Conservation (phyloP, 176 grass and related monocot species). For the Musa beccarii region DNA sequence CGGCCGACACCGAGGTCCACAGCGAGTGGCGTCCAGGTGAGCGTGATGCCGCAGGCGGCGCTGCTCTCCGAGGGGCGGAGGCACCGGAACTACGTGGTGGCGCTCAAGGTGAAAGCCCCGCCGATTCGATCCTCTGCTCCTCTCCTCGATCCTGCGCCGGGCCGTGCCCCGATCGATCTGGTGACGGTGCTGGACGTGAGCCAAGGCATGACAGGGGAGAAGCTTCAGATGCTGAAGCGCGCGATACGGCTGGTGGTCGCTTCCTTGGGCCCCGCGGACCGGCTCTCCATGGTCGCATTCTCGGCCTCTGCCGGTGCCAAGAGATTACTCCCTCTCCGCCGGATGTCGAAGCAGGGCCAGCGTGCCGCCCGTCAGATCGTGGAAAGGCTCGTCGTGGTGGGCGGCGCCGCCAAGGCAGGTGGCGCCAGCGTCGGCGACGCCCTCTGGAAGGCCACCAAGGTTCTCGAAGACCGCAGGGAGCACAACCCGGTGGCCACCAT, state of each 20-base stretch:
- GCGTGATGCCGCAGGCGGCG: conserved; percentile 42
- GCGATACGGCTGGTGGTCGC: conserved; percentile 69
- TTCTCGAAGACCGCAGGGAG: conserved; percentile 69
- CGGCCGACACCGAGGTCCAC: not conserved
- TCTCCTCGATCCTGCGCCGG: conserved; percentile 19
- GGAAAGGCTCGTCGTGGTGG: conserved; percentile 56
- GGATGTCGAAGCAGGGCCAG: conserved; percentile 76
- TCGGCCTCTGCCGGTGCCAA: conserved; percentile 62
- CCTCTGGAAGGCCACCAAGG: conserved; percentile 86
- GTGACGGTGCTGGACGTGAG: conserved; percentile 85
- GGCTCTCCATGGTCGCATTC: conserved; percentile 75
- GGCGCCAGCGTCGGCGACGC: conserved; percentile 54
- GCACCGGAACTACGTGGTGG: conserved; percentile 74
- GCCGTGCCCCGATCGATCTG: conserved; percentile 49
- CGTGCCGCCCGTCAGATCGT: conserved; percentile 63
- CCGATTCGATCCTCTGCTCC: conserved; percentile 16
- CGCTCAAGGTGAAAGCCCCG: conserved; percentile 65
- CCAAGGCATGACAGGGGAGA: conserved; percentile 74
- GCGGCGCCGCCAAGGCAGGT: conserved; percentile 25
- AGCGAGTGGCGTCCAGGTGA: conserved; percentile 29
- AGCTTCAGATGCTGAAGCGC: conserved; percentile 83
- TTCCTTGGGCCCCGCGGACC: conserved; percentile 54
- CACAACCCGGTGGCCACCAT: conserved; percentile 77
- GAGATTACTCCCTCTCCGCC: conserved; percentile 55
- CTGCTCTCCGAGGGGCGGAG: conserved; percentile 43